Percentiles rank a stretch among this genome's conserved stretches.
Conservation (phyloP, 2,329 filamentous ascomycete species). For the Aspergillus ochraceoroseus region DNA sequence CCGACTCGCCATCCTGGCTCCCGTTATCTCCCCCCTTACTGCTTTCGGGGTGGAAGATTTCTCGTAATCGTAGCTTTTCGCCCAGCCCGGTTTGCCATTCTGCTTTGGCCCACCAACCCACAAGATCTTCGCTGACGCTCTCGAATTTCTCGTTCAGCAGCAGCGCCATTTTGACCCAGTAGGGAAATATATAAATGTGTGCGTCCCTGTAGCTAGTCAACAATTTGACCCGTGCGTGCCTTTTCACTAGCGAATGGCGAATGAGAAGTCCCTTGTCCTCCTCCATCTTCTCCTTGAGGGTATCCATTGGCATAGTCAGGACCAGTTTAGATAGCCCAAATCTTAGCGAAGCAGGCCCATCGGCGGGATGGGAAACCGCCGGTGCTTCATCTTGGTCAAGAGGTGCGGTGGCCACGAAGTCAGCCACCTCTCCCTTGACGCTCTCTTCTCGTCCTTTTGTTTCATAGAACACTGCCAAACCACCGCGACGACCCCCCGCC, state of each 20-base stretch:
- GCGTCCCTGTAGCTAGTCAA: slow-evolving; percentile 81
- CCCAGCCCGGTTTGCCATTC: slow-evolving; percentile 80
- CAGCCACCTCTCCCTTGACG: slow-evolving; percentile 85
- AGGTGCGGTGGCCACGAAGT: slow-evolving; percentile 77
- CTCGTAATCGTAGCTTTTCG: slow-evolving; percentile 68
- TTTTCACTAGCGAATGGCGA: slow-evolving; percentile 68
- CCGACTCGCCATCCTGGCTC: slow-evolving; percentile 38
- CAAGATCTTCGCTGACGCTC: slow-evolving; percentile 81
- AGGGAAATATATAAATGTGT: slow-evolving; percentile 90
- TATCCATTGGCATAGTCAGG: slow-evolving; percentile 83
- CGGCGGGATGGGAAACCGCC: slow-evolving; percentile 52
- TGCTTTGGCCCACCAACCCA: slow-evolving; percentile 94
- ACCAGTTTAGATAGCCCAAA: slow-evolving; percentile 70
- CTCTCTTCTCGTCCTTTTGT: slow-evolving; percentile 67
- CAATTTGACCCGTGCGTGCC: slow-evolving; percentile 72
- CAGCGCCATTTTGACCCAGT: slow-evolving; percentile 83
- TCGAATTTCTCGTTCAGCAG: slow-evolving; percentile 74
- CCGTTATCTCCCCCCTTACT: slow-evolving; percentile 37
- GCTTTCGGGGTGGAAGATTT: slow-evolving; percentile 54
- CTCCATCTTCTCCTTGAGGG: slow-evolving; percentile 75
- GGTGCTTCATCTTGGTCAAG: slow-evolving; percentile 51
- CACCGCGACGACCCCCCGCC: slow-evolving; percentile 63
- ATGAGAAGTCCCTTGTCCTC: slow-evolving; percentile 63
- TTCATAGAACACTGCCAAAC: slow-evolving; percentile 85
- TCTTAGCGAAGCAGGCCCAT: slow-evolving; percentile 56